Evolutionary conservation across 129 eudicot species (phyloP), one percentile per base, ranked within the genome.

Genomic region (Flaveria ramosissima): DNA sequence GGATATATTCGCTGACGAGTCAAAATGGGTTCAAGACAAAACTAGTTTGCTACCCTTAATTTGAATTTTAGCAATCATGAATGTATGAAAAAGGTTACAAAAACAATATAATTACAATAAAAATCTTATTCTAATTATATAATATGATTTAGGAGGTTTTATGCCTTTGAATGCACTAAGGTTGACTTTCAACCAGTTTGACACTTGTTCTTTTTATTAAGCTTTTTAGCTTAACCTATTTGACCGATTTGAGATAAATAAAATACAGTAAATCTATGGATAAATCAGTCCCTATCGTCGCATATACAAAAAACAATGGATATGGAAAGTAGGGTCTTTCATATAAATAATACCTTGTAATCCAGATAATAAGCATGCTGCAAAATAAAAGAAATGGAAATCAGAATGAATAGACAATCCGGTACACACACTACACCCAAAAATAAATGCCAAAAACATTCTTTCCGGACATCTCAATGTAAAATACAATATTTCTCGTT

Each of bases 291-390:
- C 46, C 27, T 45, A 14, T 23, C 47, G n/a, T 30, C 16, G 60
- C 24, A 7, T 52, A 36, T 14, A 72, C 17, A 20, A 9, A 47
- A 41, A 47, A 77, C 17, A 2, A 3, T 30, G 0, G 36, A 30
- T 30, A 56, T 30, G 56, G n/a, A 39, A 64, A 43, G 63, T 53
- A 30, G 68, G 24, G n/a, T 32, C 39, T 21, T 63, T 48, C 9
- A 42, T 72, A 74, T 39, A 23, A 56, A 19, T 50, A 30, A 14
- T 83, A 93, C 99, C 96, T 89, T 84, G 85, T 87, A 88, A 80
- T 95, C 99, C 91, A 91, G 65, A 83, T 95, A 95, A 83, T 95
- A 95, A 72, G 99, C 92, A 83, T 95, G 99, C 99, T 95, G 93
- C 90, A 87, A 80, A 80, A 57, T 13, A 77, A 65, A 63, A 73